Evolutionary conservation across 2,329 filamentous ascomycete genomes (phyloP), one percentile per base, ranked within the genome.

Genomic region (Fusarium irregulare): DNA sequence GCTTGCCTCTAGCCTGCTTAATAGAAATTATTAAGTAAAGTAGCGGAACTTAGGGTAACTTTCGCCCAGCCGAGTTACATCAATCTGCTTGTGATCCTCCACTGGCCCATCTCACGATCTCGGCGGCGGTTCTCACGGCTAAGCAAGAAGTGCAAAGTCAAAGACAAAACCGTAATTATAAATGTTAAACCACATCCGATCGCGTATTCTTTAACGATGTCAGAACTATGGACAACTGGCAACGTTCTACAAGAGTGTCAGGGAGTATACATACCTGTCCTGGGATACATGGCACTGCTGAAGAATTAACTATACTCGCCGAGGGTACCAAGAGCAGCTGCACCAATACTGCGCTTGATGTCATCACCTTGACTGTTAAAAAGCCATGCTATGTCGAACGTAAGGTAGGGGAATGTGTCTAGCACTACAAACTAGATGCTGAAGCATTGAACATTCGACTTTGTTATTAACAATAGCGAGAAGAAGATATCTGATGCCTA

Each of bases 321-420:
- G 4, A 71, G 30, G 14, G 56, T 56, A 18, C 56, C 58, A 0
- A 68, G 27, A 14, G 65, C 47, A 0, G 64, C 66, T 0, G 70
- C 10, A 11, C 66, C 49, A 8, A 40, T 34, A 3, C 68, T 66
- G 6, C 47, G 41, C 42, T 71, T 71, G 0, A 63, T 51, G 2
- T 70, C 62, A 13, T 59, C 62, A 4, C 66, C 68, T 6, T 67
- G 66, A n/a, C 67, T 67, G 6, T 71, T 62, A 2, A 70, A 32
- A 3, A 71, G 41, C 68, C 66, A 70, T 7, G 66, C 67, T 4
- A 70, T 64, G 37, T 67, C 64, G 7, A 71, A 54, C 3, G 48
- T 28, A 2, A 70, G 42, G 6, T 5, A 21, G 21, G 21, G 4
- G 21, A 21, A 21, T 21, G 5, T 21, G 21, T 5, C 21, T 21